Base-by-base conservation (phyloP, 495 filamentous ascomycete species). In the Neurospora cerealis region DNA sequence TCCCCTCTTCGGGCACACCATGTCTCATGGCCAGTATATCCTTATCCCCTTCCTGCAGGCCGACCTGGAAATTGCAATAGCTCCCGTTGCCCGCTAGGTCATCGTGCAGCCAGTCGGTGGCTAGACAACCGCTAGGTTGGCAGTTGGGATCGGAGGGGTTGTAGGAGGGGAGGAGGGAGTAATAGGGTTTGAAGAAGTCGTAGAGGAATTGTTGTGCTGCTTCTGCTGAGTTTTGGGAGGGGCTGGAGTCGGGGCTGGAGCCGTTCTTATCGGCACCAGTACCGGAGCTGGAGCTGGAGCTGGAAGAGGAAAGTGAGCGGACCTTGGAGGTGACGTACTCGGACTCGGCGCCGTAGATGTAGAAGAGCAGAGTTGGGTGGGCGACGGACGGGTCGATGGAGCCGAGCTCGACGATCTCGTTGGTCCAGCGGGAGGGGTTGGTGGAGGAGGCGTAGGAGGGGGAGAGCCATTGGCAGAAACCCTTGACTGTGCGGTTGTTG, bases 351-450 rank as follows among this genome's bases (percentile, higher is more conserved):
- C 95, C 96, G 78, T 91, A 94, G 74, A 91, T 90, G 85, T 99
- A 99, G 86, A 96, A 99, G 34, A 99, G 87, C 24, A 99, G 86
- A 3, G 94, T 97, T 15, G 96, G 93, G 40, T 97, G 95, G 5
- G 90, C 86, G 76, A 82, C 87, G 0, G 84, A 78, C 0, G 76
- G 74, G 0, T 89, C 86, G 24, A 97, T 85, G 4, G 91, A 88
- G 60, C 91, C 89, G 40, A 99, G 85, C 72, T 95, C 94, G 74
- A 97, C 83, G 75, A 87, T 85, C 83, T 96, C 92, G 83, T 94
- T 92, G 76, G 90, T 90, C 93, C 93, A 97, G 15, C 83, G 77
- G 11, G 84, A 34, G 2, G 91, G 90, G 77, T 95, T 94, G 5
- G 83, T 85, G 21, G 85, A 80, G 70, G 83, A 74, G 4, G 91